Conservation (phyloP, 768 basidiomycete genomes). For the Tubosaeta sp. region DNA sequence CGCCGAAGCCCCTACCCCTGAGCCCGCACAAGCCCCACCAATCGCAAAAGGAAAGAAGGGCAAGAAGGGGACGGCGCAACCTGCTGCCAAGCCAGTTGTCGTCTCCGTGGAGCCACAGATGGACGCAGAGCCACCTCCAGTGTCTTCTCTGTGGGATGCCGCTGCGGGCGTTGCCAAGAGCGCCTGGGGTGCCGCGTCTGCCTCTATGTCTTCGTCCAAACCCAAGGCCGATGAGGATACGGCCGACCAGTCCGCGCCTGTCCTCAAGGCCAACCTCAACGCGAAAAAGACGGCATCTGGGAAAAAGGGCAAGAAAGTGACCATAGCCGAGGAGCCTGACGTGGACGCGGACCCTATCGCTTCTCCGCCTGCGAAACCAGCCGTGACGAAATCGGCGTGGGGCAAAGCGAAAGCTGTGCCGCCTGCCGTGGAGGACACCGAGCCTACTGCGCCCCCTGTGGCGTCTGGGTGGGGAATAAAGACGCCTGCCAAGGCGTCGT, state of each 20-base stretch:
- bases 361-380: conserved; percentile 7
- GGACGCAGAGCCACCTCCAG: conserved; percentile 20
- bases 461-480: conserved; percentile 14
- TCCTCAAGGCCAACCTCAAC: conserved; percentile 2
- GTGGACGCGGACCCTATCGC: conserved; percentile 22
- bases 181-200: conserved; percentile 5
- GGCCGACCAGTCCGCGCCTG: not conserved
- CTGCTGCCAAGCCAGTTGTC: conserved; percentile 10
- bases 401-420: conserved; percentile 18
- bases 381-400: conserved; percentile 16
- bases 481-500: not conserved
- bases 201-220: conserved; percentile 3
- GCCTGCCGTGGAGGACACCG: conserved; percentile 6
- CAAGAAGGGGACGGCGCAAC: conserved; percentile 19
- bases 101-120: conserved; percentile 16
- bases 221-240: conserved; percentile 1
- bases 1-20: conserved; percentile 8
- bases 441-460: not conserved
- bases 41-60: conserved; percentile 23
- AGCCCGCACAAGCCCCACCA: conserved; percentile 8
- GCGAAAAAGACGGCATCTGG: conserved; percentile 10
- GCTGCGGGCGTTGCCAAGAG: conserved; percentile 12
- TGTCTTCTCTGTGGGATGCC: conserved; percentile 16
- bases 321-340: conserved; percentile 23
- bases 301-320: conserved; percentile 27